phyloP scores from a whole-genome alignment of 2,329 filamentous ascomycete genomes.

The Sclerotiophoma versabilis region DNA sequence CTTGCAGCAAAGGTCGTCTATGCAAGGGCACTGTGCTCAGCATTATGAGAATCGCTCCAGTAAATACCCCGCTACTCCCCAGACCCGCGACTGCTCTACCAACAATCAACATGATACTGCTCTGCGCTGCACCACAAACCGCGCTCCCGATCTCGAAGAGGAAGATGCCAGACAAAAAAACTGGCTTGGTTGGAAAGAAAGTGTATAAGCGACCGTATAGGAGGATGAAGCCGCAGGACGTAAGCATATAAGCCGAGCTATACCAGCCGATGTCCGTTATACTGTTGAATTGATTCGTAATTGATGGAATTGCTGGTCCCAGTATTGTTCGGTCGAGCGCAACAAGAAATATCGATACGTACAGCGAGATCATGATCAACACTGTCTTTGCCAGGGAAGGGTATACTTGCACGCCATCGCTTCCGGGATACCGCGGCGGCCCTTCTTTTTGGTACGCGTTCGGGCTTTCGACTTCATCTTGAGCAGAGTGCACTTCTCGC shows the following conservation, averaged over 20 bases:
- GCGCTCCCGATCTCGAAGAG: constrained; percentile 61
- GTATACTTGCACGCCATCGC: constrained; percentile 18
- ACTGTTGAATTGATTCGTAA: constrained; percentile 54
- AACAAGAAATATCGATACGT: constrained; percentile 44
- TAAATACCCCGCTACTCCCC: constrained; percentile 43
- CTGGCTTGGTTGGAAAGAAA: constrained; percentile 58
- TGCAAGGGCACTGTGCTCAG: constrained; percentile 48
- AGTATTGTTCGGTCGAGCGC: constrained; percentile 55
- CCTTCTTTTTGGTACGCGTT: background rate
- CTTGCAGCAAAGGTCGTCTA: constrained; percentile 52
- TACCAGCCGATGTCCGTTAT: constrained; percentile 56
- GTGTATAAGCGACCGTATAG: constrained; percentile 57
- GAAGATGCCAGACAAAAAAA: constrained; percentile 58
- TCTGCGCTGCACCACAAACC: constrained; percentile 58
- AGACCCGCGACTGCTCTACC: constrained; percentile 42
- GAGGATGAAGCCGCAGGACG: constrained; percentile 51
- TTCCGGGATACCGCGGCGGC: background rate
- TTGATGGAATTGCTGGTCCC: constrained; percentile 54
- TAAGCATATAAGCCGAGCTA: constrained; percentile 49
- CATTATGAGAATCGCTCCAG: constrained; percentile 45
- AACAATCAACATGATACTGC: constrained; percentile 39
- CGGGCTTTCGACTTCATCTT: constrained; percentile 4
- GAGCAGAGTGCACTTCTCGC: constrained; percentile 12
- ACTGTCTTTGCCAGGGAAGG: constrained; percentile 35
- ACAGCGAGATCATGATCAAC: constrained; percentile 40